Base-by-base conservation (phyloP, 176 grass and related monocot genomes). In the Tuctoria greenei region DNA sequence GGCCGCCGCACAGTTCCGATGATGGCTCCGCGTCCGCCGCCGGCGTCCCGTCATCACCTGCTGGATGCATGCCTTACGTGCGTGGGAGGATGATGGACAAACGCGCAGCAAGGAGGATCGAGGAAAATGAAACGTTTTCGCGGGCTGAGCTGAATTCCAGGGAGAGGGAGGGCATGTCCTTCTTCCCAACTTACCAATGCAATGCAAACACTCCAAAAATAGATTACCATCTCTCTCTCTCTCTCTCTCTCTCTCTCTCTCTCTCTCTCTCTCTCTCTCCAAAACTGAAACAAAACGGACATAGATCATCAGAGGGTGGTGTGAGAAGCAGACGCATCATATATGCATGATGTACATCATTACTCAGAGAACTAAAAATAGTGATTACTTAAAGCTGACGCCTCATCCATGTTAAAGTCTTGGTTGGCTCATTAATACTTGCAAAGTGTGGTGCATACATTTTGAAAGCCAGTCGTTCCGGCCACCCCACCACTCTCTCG, bases 391-490 rank as follows among this genome's bases (percentile, higher is more conserved):
- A 51, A 51, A 51, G 47, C 47, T 18, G 47, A 51, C 47, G 47
- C 47, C 47, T 51, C 47, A 51, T 51, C 47, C 17, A 51, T 20
- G 47, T 51, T 51, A 51, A 51, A 51, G 17, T 20, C 47, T 20
- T 18, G 47, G 47, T 5, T 51, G 47, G 47, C 47, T 51, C 47
- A 51, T 51, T 16, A 50, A 50, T 16, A 18, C 18, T 7, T 14
- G 51, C 49, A 31, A 31, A 31, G 31, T 31, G 31, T 3, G 31
- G 2, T 16, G n/a, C n/a, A n/a, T 50, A 0, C 17, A 54, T 76
- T 95, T 95, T 82, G 69, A 31, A 89, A 95, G 73, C 57, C 78
- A 35, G 59, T 56, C 40, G 82, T 10, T 2, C 13, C n/a, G n/a
- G n/a, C n/a, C n/a, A n/a, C n/a, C n/a, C n/a, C n/a, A n/a, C n/a